These are phyloP conservation scores for Acanthamoeba rhysodes DNA, from an alignment of 208 protist genomes.

Conservation along the genomic window DNA sequence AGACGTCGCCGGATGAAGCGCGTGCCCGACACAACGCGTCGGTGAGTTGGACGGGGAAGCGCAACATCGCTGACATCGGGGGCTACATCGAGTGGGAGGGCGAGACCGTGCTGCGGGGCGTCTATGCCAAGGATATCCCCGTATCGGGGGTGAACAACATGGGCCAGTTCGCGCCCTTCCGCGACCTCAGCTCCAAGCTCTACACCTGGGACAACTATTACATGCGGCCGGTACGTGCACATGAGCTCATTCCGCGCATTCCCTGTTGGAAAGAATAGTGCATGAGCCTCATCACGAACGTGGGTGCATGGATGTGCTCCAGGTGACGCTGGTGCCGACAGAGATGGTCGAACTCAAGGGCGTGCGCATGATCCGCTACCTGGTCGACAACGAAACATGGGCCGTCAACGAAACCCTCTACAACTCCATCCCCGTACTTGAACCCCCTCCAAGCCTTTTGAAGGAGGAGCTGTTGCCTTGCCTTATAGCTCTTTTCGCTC, in stretches of 20 bases:
- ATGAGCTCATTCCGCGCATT: too few species aligned
- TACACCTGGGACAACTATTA: slow-evolving; percentile 45
- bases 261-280: too few species aligned
- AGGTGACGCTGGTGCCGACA: slow-evolving; percentile 5
- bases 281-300: too few species aligned
- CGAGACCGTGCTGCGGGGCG: background rate
- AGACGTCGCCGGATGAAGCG: background rate
- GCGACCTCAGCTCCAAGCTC: background rate
- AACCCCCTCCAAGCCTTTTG: background rate
- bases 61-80: background rate
- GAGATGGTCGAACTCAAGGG: slow-evolving; percentile 1
- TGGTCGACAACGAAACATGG: background rate
- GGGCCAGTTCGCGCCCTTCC: slow-evolving; percentile 39
- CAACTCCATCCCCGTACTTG: slow-evolving; percentile 25
- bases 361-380: slow-evolving; percentile 39
- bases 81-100: slow-evolving; percentile 60
- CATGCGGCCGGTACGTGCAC: background rate
- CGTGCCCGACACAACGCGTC: slow-evolving; percentile 11
- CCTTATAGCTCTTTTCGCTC: too few species aligned
- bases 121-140: slow-evolving; percentile 26
- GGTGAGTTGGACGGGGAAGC: slow-evolving; percentile 20
- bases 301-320: background rate
- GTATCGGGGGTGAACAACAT: slow-evolving; percentile 64
- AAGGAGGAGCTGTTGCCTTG: too few species aligned
- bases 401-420: slow-evolving; percentile 14